These are phyloP conservation scores for Immersiporthe knoxdaviesiana DNA, from an alignment of 2,329 filamentous ascomycete genomes.

Conservation along the genomic window DNA sequence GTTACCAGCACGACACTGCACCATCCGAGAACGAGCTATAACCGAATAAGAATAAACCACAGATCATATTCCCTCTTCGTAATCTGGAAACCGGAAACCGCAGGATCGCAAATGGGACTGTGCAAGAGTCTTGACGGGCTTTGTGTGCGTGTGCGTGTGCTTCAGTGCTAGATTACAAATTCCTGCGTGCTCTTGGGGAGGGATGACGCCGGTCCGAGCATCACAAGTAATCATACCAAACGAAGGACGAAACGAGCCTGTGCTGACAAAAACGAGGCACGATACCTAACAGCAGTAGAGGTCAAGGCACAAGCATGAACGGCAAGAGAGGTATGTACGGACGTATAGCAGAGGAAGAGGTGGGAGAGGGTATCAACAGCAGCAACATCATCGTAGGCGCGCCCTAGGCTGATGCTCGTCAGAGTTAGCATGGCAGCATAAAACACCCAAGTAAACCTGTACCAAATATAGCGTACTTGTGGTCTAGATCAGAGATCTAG, in stretches of 20 bases:
- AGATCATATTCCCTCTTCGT: neutral
- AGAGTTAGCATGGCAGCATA: no score
- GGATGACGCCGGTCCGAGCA: neutral
- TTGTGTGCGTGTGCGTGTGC: neutral
- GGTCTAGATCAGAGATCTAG: no score
- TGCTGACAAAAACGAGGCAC: neutral
- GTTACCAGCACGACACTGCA: slow-evolving; percentile 24
- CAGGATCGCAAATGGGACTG: neutral
- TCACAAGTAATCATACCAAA: neutral
- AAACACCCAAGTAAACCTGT: no score
- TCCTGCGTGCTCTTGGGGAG: neutral
- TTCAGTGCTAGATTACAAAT: neutral
- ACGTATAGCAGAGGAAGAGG: no score
- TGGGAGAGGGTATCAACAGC: no score
- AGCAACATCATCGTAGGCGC: no score
- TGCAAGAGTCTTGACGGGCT: neutral
- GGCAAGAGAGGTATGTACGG: no score
- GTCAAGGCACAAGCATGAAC: neutral
- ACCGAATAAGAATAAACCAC: neutral
- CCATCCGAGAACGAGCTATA: slow-evolving; percentile 10
- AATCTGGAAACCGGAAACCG: neutral
- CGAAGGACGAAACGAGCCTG: neutral
- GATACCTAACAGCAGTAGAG: neutral
- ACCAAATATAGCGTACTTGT: no score
- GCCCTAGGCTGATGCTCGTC: no score